Conservation (phyloP, 2,329 filamentous ascomycete species). For the Furcasterigmium furcatum region DNA sequence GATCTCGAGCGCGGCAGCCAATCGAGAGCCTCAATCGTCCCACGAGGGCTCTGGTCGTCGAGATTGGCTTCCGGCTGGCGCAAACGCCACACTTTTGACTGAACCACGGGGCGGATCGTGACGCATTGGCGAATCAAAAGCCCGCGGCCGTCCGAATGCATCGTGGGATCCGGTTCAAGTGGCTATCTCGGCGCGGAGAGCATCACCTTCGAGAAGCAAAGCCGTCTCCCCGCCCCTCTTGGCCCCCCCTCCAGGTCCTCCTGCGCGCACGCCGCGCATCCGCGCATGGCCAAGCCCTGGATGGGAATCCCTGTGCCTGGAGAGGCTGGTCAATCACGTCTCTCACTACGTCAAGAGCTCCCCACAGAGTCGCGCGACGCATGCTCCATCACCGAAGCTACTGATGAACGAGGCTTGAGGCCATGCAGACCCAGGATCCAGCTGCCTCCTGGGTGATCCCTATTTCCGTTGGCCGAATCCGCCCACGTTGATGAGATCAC, state of each 20-base stretch:
- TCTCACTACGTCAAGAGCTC: no score
- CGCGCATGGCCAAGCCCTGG: no score
- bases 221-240: not conserved
- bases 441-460: not conserved
- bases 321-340: no score
- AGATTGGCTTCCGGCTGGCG: not conserved
- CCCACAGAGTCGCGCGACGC: no score
- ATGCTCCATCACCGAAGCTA: not conserved
- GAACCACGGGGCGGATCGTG: not conserved
- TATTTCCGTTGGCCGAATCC: not conserved
- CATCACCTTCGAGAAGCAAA: not conserved
- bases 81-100: slow-evolving; percentile 1
- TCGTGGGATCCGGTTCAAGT: not conserved
- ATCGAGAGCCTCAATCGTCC: not conserved
- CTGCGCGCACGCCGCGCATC: no score
- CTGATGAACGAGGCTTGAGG: not conserved
- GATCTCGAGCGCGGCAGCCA: not conserved
- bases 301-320: no score
- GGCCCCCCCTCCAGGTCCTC: not conserved
- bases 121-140: slow-evolving; percentile 2
- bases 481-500: not conserved
- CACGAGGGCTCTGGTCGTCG: slow-evolving; percentile 1
- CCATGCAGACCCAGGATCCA: not conserved
- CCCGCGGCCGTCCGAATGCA: slow-evolving; percentile 1
- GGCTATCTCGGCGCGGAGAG: not conserved